Evolutionary conservation across 176 grass and related monocot genomes (phyloP).

Genomic region (Alloteropsis semialata): DNA sequence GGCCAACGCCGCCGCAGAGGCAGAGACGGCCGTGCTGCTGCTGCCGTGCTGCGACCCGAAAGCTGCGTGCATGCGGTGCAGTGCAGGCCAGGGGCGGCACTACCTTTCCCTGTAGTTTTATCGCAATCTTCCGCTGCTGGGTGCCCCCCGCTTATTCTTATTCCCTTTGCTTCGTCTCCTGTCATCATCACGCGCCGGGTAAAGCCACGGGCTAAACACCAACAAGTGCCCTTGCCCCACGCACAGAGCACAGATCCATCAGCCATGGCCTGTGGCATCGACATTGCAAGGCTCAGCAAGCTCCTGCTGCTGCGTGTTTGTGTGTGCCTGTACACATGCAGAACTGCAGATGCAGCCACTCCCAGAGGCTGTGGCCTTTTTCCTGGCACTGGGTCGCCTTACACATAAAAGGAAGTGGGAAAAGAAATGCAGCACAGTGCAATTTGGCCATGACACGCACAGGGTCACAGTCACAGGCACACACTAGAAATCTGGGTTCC

Average conservation of each 20-base stretch:
- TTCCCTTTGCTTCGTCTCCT: slow-evolving; percentile 70
- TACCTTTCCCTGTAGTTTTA: slow-evolving; percentile 1
- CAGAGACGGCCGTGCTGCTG: background rate
- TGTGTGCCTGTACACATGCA: background rate
- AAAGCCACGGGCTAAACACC: slow-evolving; percentile 29
- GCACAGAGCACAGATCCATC: background rate
- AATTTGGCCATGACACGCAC: background rate
- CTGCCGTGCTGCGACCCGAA: slow-evolving; percentile 16
- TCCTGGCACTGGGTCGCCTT: slow-evolving; percentile 3
- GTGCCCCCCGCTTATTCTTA: slow-evolving; percentile 29
- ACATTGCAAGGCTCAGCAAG: background rate
- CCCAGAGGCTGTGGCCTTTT: slow-evolving; percentile 2
- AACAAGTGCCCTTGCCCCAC: slow-evolving; percentile 15
- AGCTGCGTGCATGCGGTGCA: slow-evolving; percentile 20
- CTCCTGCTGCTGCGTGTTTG: background rate
- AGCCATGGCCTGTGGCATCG: background rate
- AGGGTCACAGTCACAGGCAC: background rate
- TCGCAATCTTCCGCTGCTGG: slow-evolving; percentile 9
- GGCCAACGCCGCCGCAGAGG: slow-evolving; percentile 16
- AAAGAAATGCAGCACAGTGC: background rate
- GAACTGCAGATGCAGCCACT: background rate
- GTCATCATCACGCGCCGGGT: slow-evolving; percentile 44
- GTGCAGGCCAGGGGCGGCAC: background rate
- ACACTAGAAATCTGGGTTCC: background rate
- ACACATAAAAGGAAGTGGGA: background rate